phyloP scores from a whole-genome alignment of 2,329 filamentous ascomycete species.

The Raffaelea arxii region DNA sequence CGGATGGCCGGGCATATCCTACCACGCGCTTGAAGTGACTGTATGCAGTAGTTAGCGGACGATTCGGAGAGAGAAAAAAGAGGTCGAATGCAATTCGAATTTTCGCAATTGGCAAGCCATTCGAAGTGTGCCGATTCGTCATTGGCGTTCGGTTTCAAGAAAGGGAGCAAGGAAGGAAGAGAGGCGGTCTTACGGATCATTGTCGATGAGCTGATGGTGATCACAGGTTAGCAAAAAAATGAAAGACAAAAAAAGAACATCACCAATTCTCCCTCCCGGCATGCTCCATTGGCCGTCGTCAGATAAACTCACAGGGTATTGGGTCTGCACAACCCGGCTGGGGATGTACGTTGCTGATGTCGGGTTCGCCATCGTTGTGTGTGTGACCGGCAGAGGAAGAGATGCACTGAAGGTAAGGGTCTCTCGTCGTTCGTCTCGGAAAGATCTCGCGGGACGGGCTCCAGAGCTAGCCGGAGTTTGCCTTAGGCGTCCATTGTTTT shows the following conservation, averaged over 20 bases:
- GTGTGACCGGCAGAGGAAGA: conserved; percentile 5
- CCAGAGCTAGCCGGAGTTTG: too few species aligned
- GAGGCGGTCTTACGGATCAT: conserved; percentile 71
- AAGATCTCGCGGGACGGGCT: too few species aligned
- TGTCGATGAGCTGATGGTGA: conserved; percentile 81
- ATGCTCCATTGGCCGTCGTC: too few species aligned
- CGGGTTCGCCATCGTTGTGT: conserved; percentile 27
- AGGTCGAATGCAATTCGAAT: too few species aligned
- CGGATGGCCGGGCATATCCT: conserved; percentile 73
- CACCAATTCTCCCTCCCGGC: too few species aligned
- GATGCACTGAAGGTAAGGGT: too few species aligned
- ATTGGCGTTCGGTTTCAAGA: too few species aligned
- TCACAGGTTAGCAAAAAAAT: conserved; percentile 8
- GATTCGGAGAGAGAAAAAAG: background rate
- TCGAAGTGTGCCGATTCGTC: too few species aligned
- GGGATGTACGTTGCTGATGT: conserved; percentile 46
- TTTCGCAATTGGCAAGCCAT: too few species aligned
- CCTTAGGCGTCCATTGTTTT: too few species aligned
- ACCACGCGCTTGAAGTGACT: conserved; percentile 90
- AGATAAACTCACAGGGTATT: conserved; percentile 66
- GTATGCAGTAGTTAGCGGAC: background rate
- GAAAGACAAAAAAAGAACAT: too few species aligned
- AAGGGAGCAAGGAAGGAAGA: background rate
- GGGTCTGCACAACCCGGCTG: conserved; percentile 69
- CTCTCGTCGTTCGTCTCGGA: too few species aligned